Evolutionary conservation across 345 rosid genomes (phyloP).

Genomic region (Murraya koenigii): DNA sequence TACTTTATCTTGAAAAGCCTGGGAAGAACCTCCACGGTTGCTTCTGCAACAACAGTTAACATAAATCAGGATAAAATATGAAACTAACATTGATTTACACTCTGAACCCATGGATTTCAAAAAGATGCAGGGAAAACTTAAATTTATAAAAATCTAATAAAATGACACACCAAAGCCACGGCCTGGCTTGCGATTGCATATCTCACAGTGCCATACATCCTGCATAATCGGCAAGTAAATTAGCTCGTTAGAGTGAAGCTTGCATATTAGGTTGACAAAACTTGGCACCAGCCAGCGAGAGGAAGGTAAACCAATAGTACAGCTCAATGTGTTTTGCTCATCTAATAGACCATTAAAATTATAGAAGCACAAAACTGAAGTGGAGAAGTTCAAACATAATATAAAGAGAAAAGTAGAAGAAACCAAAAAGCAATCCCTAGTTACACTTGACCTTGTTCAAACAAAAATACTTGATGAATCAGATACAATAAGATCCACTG

Average conservation of each 20-base stretch:
- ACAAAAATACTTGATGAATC: background rate
- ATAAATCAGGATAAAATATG: slow-evolving; percentile 14
- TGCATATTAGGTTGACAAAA: background rate
- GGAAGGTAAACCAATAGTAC: background rate
- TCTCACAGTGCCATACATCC: slow-evolving; percentile 99
- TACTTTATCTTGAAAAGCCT: slow-evolving; percentile 98
- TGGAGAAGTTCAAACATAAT: background rate
- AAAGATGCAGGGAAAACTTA: background rate
- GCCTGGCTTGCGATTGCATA: slow-evolving; percentile 95
- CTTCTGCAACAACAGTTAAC: slow-evolving; percentile 52
- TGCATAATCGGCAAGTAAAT: slow-evolving; percentile 35
- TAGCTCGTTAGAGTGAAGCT: background rate
- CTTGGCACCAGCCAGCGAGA: background rate
- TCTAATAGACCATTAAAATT: background rate
- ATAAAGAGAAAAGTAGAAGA: background rate
- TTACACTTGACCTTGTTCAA: slow-evolving; percentile 15
- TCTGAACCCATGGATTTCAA: background rate
- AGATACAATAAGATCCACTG: background rate
- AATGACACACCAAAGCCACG: slow-evolving; percentile 88
- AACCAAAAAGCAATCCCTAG: background rate
- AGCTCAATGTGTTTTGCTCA: background rate
- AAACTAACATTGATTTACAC: background rate
- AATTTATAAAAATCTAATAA: background rate
- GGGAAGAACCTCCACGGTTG: slow-evolving; percentile 96
- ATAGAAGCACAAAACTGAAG: background rate